phyloP scores from a whole-genome alignment of 2,329 filamentous ascomycete species.

The Aspergillus calidoustus region DNA sequence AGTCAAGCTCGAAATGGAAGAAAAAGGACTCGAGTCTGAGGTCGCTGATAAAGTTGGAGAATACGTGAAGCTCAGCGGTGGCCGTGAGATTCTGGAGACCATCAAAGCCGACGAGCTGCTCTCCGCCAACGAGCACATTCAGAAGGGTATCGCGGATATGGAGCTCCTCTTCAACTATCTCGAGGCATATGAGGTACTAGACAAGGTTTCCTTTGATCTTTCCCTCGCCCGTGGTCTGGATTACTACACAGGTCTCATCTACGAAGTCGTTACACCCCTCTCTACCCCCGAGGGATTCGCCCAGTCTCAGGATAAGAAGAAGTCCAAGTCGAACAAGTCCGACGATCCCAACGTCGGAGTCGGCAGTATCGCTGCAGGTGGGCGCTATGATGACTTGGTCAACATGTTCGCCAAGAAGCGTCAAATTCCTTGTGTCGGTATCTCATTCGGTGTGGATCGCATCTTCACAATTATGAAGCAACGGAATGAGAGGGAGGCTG shows the following conservation, averaged over 20 bases:
- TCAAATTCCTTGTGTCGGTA: slow-evolving; percentile 86
- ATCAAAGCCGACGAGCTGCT: slow-evolving; percentile 66
- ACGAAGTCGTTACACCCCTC: slow-evolving; percentile 74
- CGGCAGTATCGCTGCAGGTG: slow-evolving; percentile 85
- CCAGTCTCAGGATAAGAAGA: slow-evolving; percentile 50
- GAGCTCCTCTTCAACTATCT: slow-evolving; percentile 80
- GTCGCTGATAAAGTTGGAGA: slow-evolving; percentile 87
- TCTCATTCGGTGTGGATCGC: slow-evolving; percentile 93
- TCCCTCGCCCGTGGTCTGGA: slow-evolving; percentile 89
- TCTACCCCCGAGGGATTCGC: slow-evolving; percentile 22
- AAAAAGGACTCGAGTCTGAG: slow-evolving; percentile 77
- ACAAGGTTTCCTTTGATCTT: slow-evolving; percentile 84
- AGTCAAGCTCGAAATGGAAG: slow-evolving; percentile 91
- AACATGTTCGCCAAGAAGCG: slow-evolving; percentile 89
- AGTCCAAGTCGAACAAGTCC: slow-evolving; percentile 59
- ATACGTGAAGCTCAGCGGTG: slow-evolving; percentile 79
- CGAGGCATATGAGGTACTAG: slow-evolving; percentile 72
- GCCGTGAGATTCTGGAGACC: slow-evolving; percentile 72
- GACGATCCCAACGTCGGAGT: slow-evolving; percentile 81
- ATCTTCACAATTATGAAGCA: slow-evolving; percentile 93
- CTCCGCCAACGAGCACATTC: slow-evolving; percentile 76
- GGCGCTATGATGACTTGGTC: slow-evolving; percentile 90
- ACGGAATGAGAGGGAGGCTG: slow-evolving; percentile 66
- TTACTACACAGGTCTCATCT: slow-evolving; percentile 83
- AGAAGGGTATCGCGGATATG: slow-evolving; percentile 79